Base-by-base conservation (phyloP, 2,329 filamentous ascomycete genomes). In the Claviceps spartinae region DNA sequence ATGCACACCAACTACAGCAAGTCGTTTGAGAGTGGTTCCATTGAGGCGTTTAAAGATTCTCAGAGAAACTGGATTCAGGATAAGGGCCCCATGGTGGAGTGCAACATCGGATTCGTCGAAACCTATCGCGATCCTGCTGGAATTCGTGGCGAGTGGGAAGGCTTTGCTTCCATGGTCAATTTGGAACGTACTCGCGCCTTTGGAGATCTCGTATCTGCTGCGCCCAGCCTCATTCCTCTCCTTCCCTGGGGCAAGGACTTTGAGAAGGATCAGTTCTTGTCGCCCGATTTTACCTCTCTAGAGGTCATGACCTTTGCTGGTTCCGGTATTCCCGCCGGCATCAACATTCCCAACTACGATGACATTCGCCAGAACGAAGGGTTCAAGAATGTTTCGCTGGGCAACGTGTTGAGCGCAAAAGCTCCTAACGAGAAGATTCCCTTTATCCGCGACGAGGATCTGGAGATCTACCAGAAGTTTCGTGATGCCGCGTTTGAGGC, bases 211-310 rank as follows among this genome's bases (percentile, higher is more conserved):
- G 93, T 97, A 4, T 77, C 83, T 20, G 83, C 83, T 26, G 90
- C 93, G 0, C 85, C 89, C 11, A 73, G 74, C 46, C 83, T 95
- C 64, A 96, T 98, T 49, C 88, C 89, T 6, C 81, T 94, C 56
- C 73, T 98, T 14, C 93, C 93, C 0, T 98, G 93, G 93, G 73
- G 75, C 38, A 78, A 79, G 47, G 86, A 88, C 0, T 98, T 97
- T 58, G 93, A 98, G 65, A 97, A 97, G 69, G 90, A 96, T 72
- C 89, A 86, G 62, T 98, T 98, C 68, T 70, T 95, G 38, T 91
- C 88, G 50, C 93, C 93, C 0, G 93, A 98, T 66, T 98, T 98
- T 64, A 97, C 93, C 0, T 93, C 86, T 9, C 76, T 97, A 1
- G 93, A 98, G 66, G 89, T 96, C 2, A 69, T 96, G 55, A 88